phyloP scores from a whole-genome alignment of 306 rosid genomes.

The Corylus heterophylla region DNA sequence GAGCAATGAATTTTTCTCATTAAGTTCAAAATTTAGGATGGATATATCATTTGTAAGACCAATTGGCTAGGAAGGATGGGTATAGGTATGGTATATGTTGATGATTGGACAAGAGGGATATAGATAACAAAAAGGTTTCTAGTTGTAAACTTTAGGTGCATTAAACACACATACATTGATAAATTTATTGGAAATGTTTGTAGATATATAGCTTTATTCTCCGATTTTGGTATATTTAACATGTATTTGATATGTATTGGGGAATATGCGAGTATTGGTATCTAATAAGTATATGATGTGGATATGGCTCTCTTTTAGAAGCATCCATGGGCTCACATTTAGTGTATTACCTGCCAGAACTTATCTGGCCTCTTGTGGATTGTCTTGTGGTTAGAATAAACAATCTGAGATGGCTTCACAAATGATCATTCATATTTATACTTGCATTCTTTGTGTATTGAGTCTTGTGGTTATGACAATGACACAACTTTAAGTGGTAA shows the following conservation, averaged over 20 bases:
- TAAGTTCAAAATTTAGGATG: not conserved
- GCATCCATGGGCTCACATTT: not conserved
- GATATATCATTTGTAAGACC: not conserved
- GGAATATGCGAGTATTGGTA: not conserved
- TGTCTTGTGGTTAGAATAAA: not conserved
- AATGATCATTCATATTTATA: not conserved
- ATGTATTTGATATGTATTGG: not conserved
- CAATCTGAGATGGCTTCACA: not conserved
- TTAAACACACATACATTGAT: no score
- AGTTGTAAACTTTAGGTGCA: no score
- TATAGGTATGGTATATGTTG: not conserved
- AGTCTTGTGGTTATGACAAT: not conserved
- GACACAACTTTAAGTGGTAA: not conserved
- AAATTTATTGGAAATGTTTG: not conserved
- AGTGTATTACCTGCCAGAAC: not conserved
- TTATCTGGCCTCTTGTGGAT: not conserved
- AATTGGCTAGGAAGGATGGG: not conserved
- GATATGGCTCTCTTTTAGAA: slow-evolving; percentile 2
- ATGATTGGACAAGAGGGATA: not conserved
- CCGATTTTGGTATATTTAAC: not conserved
- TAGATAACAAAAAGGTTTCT: not conserved
- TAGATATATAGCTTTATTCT: not conserved
- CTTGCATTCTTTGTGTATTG: not conserved
- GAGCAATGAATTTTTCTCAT: not conserved
- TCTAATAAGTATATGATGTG: not conserved